Base-by-base conservation (phyloP, 441 rosid genomes). In the Populus trichocarpa region DNA sequence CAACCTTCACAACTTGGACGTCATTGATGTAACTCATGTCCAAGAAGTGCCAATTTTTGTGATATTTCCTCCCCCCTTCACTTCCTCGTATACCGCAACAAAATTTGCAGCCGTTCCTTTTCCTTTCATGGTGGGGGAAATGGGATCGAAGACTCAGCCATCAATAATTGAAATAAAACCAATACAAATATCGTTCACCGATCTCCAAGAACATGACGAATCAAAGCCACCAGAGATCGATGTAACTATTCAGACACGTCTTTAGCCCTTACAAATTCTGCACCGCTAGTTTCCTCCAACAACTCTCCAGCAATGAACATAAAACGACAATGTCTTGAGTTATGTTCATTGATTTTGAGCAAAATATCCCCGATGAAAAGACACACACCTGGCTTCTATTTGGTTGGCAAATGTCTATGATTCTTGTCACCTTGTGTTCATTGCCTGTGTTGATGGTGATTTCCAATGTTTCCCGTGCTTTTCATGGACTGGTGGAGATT, bases 101-200 rank as follows among this genome's bases (percentile, higher is more conserved):
- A 2, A n/a, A 11, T 38, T 74, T 14, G 46, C 36, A 40, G 36
- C 79, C 79, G 71, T 71, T 35, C 0, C 66, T 22, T 70, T 77
- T 70, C 75, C 1, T 46, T 46, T 46, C 20, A 2, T 46, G 57
- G 57, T 14, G 57, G 57, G 57, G 20, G 53, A 1, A 13, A 13
- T 70, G 59, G 10, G 70, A 32, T 32, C 36, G 36, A 70, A 64
- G 69, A 40, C 42, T n/a, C 63, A 12, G 33, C 28, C 63, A 36
- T 35, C 75, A 77, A 78, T 78, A 46, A 78, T 72, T 46, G 57
- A 46, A 14, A 46, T 78, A 35, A 66, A 64, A 50, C 6, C 11
- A 22, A 16, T 28, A 23, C 76, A 66, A 67, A 72, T 4, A 6
- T 8, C 35, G 42, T 1, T 64, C 65, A 40, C 42, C 71, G 71